These are phyloP conservation scores for Oidiodendron maius DNA, from an alignment of 495 filamentous ascomycete species.

Conservation along the genomic window DNA sequence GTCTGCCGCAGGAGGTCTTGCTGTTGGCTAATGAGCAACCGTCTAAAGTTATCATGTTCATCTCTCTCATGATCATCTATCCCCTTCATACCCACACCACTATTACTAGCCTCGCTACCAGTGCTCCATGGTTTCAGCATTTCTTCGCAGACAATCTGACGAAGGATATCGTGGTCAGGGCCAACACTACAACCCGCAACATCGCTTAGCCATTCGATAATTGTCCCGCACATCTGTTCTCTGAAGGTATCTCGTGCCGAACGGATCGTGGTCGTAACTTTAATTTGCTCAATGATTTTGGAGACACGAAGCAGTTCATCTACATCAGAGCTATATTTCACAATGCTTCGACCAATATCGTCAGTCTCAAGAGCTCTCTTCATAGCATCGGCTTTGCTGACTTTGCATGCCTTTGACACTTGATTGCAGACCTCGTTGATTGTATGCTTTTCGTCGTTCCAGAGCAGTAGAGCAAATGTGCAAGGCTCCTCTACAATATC, in stretches of 20 bases:
- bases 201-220: conserved; percentile 93
- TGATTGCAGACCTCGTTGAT: conserved; percentile 85
- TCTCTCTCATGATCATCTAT: conserved; percentile 79
- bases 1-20: conserved; percentile 10
- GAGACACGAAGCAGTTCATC: conserved; percentile 66
- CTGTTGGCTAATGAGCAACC: conserved; percentile 21
- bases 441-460: conserved; percentile 99
- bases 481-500: conserved; percentile 39
- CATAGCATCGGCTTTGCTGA: conserved; percentile 58
- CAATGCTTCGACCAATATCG: conserved; percentile 75
- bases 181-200: conserved; percentile 87
- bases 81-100: conserved; percentile 74
- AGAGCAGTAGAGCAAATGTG: conserved; percentile 84
- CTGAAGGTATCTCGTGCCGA: conserved; percentile 91
- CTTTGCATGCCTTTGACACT: conserved; percentile 82
- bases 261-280: conserved; percentile 90
- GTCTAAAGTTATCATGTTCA: conserved; percentile 22
- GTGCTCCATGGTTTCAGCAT: conserved; percentile 78
- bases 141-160: conserved; percentile 81
- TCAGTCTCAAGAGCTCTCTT: conserved; percentile 82
- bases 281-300: conserved; percentile 86
- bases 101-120: conserved; percentile 81
- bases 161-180: conserved; percentile 70
- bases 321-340: conserved; percentile 69
- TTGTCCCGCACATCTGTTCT: conserved; percentile 97